These are phyloP conservation scores for Tuber melanosporum DNA, from an alignment of 495 filamentous ascomycete species.

Conservation along the genomic window DNA sequence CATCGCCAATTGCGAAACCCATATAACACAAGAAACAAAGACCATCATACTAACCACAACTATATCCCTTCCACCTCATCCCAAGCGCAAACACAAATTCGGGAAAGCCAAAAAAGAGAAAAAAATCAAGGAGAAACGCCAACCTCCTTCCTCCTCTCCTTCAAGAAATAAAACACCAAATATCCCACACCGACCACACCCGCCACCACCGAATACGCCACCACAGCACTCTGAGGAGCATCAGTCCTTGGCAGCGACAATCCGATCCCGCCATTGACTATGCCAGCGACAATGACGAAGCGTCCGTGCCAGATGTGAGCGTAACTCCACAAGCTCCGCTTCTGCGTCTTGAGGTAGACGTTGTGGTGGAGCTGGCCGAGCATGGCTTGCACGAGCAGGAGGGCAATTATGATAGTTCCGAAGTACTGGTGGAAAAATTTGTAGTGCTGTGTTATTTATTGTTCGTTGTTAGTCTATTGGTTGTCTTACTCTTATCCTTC, in stretches of 20 bases:
- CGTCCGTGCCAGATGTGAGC: constrained; percentile 68
- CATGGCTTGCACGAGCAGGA: constrained; percentile 59
- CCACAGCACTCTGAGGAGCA: constrained; percentile 46
- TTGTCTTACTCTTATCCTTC: background rate
- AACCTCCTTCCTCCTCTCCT: constrained; percentile 30
- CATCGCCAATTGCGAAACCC: background rate
- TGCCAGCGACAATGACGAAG: constrained; percentile 54
- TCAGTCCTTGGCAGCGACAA: constrained; percentile 47
- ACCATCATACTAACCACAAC: background rate
- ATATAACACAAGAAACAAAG: no score
- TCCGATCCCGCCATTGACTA: constrained; percentile 67
- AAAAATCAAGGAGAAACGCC: constrained; percentile 4
- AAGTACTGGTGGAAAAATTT: constrained; percentile 42
- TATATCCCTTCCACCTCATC: background rate
- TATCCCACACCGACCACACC: constrained; percentile 51
- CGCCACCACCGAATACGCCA: constrained; percentile 57
- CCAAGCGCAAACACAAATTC: background rate
- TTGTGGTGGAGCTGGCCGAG: constrained; percentile 61
- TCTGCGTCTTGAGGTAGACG: constrained; percentile 48
- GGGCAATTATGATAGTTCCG: constrained; percentile 54
- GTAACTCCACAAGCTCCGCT: constrained; percentile 52
- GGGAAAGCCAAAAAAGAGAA: background rate
- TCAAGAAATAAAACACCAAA: constrained; percentile 39
- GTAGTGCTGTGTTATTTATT: constrained; percentile 36
- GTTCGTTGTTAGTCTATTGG: constrained; percentile 41